These are phyloP conservation scores for Musa balbisiana DNA, from an alignment of 202 grass and related monocot species.

Conservation along the genomic window DNA sequence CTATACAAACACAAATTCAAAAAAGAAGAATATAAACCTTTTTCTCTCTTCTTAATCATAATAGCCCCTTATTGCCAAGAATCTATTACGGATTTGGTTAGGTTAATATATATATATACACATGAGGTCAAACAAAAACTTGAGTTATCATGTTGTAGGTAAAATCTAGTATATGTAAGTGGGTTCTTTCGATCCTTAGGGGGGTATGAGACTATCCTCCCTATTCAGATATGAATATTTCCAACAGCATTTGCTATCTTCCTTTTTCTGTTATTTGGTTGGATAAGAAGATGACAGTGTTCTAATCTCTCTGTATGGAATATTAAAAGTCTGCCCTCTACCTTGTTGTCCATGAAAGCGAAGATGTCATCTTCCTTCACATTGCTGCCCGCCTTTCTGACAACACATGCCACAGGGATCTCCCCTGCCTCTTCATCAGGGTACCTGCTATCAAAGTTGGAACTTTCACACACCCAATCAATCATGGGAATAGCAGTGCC, in stretches of 20 bases:
- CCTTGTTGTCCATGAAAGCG: conserved; percentile 33
- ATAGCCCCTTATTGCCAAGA: not conserved
- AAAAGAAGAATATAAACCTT: not conserved
- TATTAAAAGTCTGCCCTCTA: not conserved
- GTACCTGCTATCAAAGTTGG: conserved; percentile 15
- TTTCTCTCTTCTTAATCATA: not conserved
- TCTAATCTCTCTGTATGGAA: no score
- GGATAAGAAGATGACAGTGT: no score
- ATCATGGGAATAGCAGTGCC: not conserved
- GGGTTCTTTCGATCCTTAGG: no score
- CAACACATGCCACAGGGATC: conserved; percentile 43
- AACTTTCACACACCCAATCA: not conserved
- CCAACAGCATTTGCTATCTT: no score
- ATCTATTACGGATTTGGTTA: not conserved
- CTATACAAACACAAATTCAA: not conserved
- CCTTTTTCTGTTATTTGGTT: no score
- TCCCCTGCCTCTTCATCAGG: conserved; percentile 48
- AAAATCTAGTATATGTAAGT: no score
- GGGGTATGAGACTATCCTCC: no score
- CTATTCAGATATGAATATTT: no score
- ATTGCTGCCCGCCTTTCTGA: conserved; percentile 30
- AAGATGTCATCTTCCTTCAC: conserved; percentile 27
- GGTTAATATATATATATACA: no score
- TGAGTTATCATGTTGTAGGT: no score
- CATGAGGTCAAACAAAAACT: no score